phyloP scores from a whole-genome alignment of 2,329 filamentous ascomycete genomes.

The Acarospora socialis region DNA sequence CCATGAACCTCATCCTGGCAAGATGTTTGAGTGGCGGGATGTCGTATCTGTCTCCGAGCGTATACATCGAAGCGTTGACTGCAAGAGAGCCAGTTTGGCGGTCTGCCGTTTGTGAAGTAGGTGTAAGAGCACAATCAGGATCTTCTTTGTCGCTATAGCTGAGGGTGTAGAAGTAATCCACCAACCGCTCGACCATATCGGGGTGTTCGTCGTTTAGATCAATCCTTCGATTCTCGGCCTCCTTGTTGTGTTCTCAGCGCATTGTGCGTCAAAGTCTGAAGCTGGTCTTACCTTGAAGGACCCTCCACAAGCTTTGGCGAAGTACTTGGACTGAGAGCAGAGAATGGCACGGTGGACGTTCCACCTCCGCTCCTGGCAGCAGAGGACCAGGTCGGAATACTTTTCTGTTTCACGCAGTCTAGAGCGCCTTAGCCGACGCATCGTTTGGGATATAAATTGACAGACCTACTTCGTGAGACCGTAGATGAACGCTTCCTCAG shows the following conservation, averaged over 20 bases:
- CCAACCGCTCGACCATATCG: not conserved
- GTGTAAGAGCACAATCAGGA: not conserved
- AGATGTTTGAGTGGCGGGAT: too few relatives aligned
- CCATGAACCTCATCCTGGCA: too few relatives aligned
- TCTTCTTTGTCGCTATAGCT: not conserved
- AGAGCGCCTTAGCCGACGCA: too few relatives aligned
- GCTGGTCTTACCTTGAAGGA: too few relatives aligned
- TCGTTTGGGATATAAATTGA: too few relatives aligned
- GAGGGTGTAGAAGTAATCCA: not conserved
- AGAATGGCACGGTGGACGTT: slow-evolving; percentile 16
- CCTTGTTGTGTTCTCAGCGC: too few relatives aligned
- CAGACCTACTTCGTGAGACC: too few relatives aligned
- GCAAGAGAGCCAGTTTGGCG: too few relatives aligned
- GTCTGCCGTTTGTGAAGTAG: too few relatives aligned
- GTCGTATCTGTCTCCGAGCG: not conserved
- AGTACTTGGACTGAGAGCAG: slow-evolving; percentile 15
- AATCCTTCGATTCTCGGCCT: not conserved
- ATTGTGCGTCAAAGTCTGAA: too few relatives aligned
- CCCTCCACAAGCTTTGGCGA: slow-evolving; percentile 13
- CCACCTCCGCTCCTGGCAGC: slow-evolving; percentile 12
- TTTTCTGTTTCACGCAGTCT: not conserved
- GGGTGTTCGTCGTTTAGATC: not conserved
- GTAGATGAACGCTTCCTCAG: too few relatives aligned
- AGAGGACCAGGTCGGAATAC: slow-evolving; percentile 16
- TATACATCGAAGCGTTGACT: not conserved